Conservation (phyloP, 306 rosid species). For the Vicia faba region DNA sequence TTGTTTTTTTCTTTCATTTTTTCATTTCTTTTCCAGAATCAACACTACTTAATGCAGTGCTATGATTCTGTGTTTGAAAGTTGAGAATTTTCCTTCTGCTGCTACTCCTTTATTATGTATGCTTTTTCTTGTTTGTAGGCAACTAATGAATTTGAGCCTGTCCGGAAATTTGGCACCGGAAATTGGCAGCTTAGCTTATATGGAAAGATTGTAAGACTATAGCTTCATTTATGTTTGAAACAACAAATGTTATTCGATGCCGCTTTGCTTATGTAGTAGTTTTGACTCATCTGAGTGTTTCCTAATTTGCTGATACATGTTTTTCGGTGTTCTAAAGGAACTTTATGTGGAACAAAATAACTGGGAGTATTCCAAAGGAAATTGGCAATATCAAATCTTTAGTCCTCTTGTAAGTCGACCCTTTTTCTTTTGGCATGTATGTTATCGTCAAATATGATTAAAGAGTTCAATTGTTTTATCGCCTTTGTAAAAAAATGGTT, state of each 20-base stretch:
- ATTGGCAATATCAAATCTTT: slow-evolving; percentile 71
- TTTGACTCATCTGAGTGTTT: slow-evolving; percentile 26
- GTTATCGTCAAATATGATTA: slow-evolving; percentile 17
- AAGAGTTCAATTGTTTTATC: slow-evolving; percentile 21
- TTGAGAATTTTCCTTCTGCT: slow-evolving; percentile 22
- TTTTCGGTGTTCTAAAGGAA: slow-evolving; percentile 59
- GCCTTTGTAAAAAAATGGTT: not conserved
- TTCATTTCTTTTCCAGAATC: not conserved
- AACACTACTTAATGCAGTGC: slow-evolving; percentile 4
- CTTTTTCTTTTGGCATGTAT: slow-evolving; percentile 22
- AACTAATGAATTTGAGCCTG: slow-evolving; percentile 59
- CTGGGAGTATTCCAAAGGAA: slow-evolving; percentile 84
- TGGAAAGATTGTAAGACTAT: slow-evolving; percentile 68
- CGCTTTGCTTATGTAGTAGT: slow-evolving; percentile 4
- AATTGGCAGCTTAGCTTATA: slow-evolving; percentile 58
- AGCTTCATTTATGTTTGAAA: slow-evolving; percentile 16
- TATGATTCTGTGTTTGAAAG: slow-evolving; percentile 25
- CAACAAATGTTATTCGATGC: slow-evolving; percentile 1
- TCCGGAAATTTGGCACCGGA: slow-evolving; percentile 77
- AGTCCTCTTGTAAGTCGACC: slow-evolving; percentile 73
- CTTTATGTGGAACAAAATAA: slow-evolving; percentile 86
- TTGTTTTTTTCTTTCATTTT: not conserved
- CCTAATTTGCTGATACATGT: slow-evolving; percentile 35
- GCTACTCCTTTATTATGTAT: slow-evolving; percentile 18
- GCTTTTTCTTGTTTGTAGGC: slow-evolving; percentile 63